Conservation (phyloP, 139 green algal species). For the Chlorella ohadii region DNA sequence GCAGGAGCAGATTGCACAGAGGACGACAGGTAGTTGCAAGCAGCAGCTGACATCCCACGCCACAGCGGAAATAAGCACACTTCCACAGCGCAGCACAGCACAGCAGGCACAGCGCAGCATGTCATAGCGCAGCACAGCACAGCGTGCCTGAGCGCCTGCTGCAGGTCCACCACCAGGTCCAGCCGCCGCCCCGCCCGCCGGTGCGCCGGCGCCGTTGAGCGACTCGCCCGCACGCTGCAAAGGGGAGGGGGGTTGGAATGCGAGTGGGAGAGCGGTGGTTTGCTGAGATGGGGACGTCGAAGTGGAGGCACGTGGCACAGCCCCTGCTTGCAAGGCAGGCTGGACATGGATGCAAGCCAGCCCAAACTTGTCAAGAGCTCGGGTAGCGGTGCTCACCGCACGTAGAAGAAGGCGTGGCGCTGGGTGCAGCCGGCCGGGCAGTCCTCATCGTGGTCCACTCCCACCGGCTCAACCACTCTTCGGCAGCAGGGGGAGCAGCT, state of each 20-base stretch:
- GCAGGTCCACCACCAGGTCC: conserved; percentile 55
- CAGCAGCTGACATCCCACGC: no score
- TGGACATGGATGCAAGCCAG: no score
- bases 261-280: no score
- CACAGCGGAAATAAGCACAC: no score
- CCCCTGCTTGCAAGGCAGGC: no score
- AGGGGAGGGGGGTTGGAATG: no score
- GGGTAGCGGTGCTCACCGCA: background rate
- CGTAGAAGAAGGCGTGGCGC: conserved; percentile 12
- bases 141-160: conserved; percentile 8
- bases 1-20: no score
- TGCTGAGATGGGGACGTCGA: no score
- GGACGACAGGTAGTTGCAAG: no score
- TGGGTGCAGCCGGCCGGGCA: conserved; percentile 14
- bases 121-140: background rate
- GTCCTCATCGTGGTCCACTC: conserved; percentile 21
- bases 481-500: background rate
- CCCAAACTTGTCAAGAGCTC: no score
- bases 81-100: background rate
- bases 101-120: background rate
- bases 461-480: conserved; percentile 30
- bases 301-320: no score
- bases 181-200: conserved; percentile 24
- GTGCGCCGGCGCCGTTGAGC: background rate
- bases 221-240: background rate